Percentiles rank a stretch among this genome's conserved stretches.
phyloP scores from a whole-genome alignment of 345 rosid genomes.

The Syzygium jambos region DNA sequence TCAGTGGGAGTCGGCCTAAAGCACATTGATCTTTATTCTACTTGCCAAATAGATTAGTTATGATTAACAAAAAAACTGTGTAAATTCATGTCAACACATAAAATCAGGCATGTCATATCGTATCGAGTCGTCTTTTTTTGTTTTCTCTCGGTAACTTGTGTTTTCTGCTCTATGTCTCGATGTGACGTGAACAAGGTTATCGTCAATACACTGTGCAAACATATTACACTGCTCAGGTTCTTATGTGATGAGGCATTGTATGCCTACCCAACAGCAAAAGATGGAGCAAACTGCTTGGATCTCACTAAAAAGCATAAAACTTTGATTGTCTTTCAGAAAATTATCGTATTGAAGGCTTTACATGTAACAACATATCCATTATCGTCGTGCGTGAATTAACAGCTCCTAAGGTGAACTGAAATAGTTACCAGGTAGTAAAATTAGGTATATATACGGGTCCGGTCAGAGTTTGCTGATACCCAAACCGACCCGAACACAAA shows the following conservation, averaged over 20 bases:
- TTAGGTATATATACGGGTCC: no score
- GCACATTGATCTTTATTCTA: background rate
- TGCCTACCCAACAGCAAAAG: background rate
- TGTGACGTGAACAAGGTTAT: background rate
- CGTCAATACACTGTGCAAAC: background rate
- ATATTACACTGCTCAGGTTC: background rate
- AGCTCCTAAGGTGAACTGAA: no score
- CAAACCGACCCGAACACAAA: no score
- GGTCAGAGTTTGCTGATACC: no score
- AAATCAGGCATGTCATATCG: background rate
- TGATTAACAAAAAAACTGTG: background rate
- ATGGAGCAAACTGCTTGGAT: no score
- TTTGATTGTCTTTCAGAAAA: no score
- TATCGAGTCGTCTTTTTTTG: rapidly evolving
- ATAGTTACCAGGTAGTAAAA: no score
- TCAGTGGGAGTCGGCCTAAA: background rate
- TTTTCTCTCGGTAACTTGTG: background rate
- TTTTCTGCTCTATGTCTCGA: background rate
- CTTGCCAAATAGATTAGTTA: background rate
- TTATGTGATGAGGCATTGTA: background rate
- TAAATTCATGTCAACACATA: background rate
- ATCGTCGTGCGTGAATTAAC: no score
- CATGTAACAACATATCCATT: no score
- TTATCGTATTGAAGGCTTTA: no score
- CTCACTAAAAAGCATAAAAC: no score